Evolutionary conservation across 2,329 filamentous ascomycete genomes (phyloP), one percentile per base, ranked within the genome.

Genomic region (Alternaria burnsii): DNA sequence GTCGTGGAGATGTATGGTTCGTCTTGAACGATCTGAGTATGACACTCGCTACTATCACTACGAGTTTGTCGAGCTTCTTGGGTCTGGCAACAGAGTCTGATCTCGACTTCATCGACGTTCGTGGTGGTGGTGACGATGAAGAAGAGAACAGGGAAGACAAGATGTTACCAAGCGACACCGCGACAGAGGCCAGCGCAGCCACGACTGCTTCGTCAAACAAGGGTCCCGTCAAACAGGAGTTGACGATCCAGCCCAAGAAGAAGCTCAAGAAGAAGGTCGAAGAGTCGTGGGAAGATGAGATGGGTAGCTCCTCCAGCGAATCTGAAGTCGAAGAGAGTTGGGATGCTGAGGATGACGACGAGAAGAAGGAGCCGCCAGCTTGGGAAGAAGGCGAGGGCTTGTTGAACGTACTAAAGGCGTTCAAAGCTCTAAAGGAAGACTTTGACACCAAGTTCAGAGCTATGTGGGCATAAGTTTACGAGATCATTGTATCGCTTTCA

Each of bases 21-120:
- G 72, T 85, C 2, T 81, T 93, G 2, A 91, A 92, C 61, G 86
- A 90, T 70, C 88, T 89, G 73, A 88, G 85, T 14, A 81, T 87
- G 55, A 80, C 89, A 0, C 81, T 92, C 0, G 89, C 90, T 0
- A 92, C 92, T 10, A 91, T 95, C 65, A 85, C 91, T 34, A 88
- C 89, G 0, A 88, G 85, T 48, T 74, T 91, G 2, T 82, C 82
- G 6, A 85, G 85, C 62, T 86, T 89, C 67, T 80, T 89, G 63
- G 84, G 84, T 20, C 78, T 85, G 5, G 79, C 78, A 11, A 68
- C 77, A 4, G 79, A 77, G 6, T 80, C 78, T 9, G 82, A 82
- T 34, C 78, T 82, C 52, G 83, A 84, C 54, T 82, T 85, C 75
- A 77, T 85, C 8, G 83, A 86, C 47, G 77, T 85, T 11, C 80